phyloP scores from a whole-genome alignment of 306 rosid species.

The Leucaena leucocephala region DNA sequence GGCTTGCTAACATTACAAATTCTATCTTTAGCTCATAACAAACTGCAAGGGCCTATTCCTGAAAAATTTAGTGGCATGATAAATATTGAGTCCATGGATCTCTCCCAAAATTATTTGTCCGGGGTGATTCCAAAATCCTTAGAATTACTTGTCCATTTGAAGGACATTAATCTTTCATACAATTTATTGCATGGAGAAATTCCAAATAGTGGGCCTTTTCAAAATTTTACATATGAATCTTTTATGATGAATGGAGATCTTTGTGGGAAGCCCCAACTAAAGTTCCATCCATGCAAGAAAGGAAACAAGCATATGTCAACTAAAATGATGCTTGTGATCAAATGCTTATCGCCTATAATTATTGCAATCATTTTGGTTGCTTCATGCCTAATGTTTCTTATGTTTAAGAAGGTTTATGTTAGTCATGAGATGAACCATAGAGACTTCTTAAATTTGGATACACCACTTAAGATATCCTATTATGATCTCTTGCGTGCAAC shows the following conservation, averaged over 20 bases:
- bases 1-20: background rate
- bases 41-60: background rate
- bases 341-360: background rate
- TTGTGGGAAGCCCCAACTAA: background rate
- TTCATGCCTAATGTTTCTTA: background rate
- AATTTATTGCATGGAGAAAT: background rate
- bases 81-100: background rate
- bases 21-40: constrained; percentile 4
- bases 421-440: background rate
- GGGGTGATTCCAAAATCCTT: background rate
- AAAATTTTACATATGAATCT: background rate
- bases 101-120: background rate
- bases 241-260: background rate
- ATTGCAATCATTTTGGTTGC: background rate
- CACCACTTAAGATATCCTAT: background rate
- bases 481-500: background rate
- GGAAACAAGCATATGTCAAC: background rate
- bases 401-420: background rate
- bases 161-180: background rate
- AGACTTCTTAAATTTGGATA: background rate
- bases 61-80: background rate
- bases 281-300: background rate
- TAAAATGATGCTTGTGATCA: background rate
- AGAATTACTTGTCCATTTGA: background rate
- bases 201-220: background rate